These are phyloP conservation scores for Fusarium phyllophilum DNA, from an alignment of 2,329 filamentous ascomycete genomes.

Conservation along the genomic window DNA sequence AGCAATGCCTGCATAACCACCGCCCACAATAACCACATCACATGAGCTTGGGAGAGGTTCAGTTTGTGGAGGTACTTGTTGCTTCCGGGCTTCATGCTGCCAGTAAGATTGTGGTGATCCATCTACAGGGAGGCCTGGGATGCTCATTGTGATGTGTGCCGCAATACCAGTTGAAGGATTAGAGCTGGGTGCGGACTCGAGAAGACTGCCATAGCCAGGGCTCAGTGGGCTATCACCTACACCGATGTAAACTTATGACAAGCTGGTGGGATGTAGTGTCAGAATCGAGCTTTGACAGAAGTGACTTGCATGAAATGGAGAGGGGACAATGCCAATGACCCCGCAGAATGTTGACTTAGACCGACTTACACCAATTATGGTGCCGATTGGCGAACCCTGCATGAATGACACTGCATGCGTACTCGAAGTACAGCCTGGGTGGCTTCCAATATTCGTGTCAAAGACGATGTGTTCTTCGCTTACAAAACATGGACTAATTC, in stretches of 20 bases:
- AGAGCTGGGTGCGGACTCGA: neutral
- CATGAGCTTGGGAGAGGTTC: neutral
- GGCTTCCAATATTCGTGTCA: neutral
- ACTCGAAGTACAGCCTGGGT: neutral
- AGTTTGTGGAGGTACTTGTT: neutral
- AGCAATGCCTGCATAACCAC: neutral
- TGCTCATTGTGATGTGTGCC: neutral
- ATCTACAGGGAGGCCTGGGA: neutral
- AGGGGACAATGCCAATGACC: neutral
- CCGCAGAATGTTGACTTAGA: neutral
- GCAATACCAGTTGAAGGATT: neutral
- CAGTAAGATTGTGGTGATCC: neutral
- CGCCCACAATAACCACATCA: neutral
- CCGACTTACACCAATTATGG: neutral
- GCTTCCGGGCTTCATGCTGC: neutral
- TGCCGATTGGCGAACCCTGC: neutral
- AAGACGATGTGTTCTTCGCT: neutral
- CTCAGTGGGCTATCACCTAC: neutral
- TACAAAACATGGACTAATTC: neutral
- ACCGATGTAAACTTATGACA: neutral
- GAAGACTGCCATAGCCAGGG: neutral
- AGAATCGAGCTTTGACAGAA: neutral
- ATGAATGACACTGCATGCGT: neutral
- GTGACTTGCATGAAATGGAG: neutral
- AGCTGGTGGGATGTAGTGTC: neutral